Base-by-base conservation (phyloP, 2,329 filamentous ascomycete genomes). In the Penicillium sp. region DNA sequence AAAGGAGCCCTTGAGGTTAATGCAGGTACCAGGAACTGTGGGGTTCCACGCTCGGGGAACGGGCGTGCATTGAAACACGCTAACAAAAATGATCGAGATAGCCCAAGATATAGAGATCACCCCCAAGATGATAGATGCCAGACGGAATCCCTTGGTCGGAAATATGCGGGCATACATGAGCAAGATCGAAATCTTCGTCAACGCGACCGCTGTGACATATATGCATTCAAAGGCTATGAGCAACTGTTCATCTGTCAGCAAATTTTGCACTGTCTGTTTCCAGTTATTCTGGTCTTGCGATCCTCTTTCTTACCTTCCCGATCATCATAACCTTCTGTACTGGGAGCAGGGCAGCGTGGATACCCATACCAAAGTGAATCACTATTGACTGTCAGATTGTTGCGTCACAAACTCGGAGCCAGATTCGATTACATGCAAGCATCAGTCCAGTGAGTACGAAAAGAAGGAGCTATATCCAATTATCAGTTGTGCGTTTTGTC, bases 111-210 rank as follows among this genome's bases (percentile, higher is more conserved):
- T 70, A 36, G 78, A 72, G 6, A 83, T 75, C 14, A 59, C 55
- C 8, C 73, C 76, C 5, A 81, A 70, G 3, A 67, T 61, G 60
- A 72, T 75, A 1, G 73, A 72, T 61, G 73, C 73, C 54, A 68
- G 74, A 59, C 75, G 75, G 55, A 81, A 77, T 53, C 71, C 72
- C 0, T 69, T 68, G 4, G 77, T 67, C 18, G 70, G 77, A 63
- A 83, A 83, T 57, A 83, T 80, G 61, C 79, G 78, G 60, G 74
- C 75, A 68, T 82, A 82, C 78, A 83, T 80, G 40, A 81, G 65
- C 42, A 83, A 61, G 21, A 83, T 69, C 47, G 75, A 76, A 13
- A 81, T 50, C 58, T 82, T 83, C n/a, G 79, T 79, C 68, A 79
- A 75, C 38, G 74, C 77, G 3, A 81, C 66, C 29, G 78, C 79